Evolutionary conservation across 345 rosid species (phyloP).

Genomic region (Excoecaria cochinchinensis): DNA sequence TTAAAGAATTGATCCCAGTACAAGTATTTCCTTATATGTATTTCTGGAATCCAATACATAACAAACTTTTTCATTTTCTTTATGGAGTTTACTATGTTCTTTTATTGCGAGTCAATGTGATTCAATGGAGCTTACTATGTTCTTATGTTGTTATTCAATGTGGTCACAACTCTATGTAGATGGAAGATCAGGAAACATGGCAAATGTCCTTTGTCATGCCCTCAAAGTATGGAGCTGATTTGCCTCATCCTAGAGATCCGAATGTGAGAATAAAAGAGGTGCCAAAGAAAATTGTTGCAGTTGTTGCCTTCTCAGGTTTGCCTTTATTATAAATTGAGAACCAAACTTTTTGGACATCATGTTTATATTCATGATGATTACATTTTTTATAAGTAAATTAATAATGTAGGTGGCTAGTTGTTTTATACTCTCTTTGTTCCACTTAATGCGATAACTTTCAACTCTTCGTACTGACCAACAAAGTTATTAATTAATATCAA

Average conservation of each 20-base stretch:
- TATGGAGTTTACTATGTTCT: no score
- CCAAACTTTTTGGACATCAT: not conserved
- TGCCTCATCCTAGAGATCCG: constrained; percentile 76
- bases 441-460: no score
- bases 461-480: no score
- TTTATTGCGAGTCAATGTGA: no score
- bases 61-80: not conserved
- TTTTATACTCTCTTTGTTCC: no score
- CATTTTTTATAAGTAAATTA: no score
- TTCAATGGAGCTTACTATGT: not conserved
- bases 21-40: not conserved
- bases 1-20: not conserved
- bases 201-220: constrained; percentile 94
- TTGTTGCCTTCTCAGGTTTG: constrained; percentile 78
- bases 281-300: constrained; percentile 72
- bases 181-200: constrained; percentile 66
- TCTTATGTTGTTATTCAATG: not conserved
- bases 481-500: no score
- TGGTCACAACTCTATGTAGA: constrained; percentile 31
- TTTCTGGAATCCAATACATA: not conserved
- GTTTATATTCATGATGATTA: no score
- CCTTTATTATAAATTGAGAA: constrained; percentile 3
- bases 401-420: not conserved
- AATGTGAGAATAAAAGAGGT: constrained; percentile 69
- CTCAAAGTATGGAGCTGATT: constrained; percentile 67